phyloP scores from a whole-genome alignment of 305 asterid genomes.

The Fraxinus baroniana region DNA sequence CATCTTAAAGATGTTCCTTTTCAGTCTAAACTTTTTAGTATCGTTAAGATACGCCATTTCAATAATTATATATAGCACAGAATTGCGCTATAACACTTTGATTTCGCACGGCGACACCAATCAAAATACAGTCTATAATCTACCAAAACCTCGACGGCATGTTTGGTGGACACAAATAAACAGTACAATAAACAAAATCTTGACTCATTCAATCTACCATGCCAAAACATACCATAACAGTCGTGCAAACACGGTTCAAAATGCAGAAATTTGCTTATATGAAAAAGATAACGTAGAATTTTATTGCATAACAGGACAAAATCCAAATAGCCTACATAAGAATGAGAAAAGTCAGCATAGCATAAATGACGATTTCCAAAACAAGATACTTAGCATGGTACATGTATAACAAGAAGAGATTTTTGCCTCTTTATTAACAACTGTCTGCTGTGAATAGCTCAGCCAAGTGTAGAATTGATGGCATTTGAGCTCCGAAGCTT shows the following conservation, averaged over 20 bases:
- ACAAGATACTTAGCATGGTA: not conserved
- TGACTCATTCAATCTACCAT: not conserved
- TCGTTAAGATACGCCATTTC: no score
- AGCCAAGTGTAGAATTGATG: constrained; percentile 46
- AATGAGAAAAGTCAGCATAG: not conserved
- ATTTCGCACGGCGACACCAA: not conserved
- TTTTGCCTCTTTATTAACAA: constrained; percentile 28
- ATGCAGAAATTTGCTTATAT: not conserved
- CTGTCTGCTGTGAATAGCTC: constrained; percentile 34
- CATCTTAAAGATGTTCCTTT: not conserved
- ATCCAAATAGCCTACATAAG: not conserved
- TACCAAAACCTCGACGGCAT: not conserved
- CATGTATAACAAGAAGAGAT: constrained; percentile 9
- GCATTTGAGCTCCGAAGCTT: constrained; percentile 32
- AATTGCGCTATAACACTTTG: no score
- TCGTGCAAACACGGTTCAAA: not conserved
- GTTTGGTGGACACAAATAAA: not conserved
- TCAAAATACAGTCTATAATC: not conserved
- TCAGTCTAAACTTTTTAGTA: no score
- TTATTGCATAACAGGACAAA: not conserved
- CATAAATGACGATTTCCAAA: not conserved
- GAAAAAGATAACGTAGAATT: not conserved
- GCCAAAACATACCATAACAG: not conserved
- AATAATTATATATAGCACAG: no score
- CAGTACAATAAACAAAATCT: not conserved